phyloP scores from a whole-genome alignment of 2,329 filamentous ascomycete genomes.

The Colletotrichum liriopes region DNA sequence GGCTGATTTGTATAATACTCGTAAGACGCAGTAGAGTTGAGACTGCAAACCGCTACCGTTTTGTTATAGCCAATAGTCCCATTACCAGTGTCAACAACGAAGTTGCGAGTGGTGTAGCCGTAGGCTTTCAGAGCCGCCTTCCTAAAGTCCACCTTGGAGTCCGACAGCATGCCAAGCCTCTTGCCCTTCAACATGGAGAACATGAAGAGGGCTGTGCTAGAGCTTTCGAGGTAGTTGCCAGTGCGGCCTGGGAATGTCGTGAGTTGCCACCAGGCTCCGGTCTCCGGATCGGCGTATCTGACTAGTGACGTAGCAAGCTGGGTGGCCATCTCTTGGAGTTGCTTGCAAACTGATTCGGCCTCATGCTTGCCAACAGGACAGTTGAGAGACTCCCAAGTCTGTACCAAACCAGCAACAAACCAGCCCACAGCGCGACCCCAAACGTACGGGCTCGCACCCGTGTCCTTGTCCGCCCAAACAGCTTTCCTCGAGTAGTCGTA shows the following conservation, averaged over 20 bases:
- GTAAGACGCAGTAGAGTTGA: constrained; percentile 59
- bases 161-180: constrained; percentile 22
- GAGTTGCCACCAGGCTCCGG: constrained; percentile 43
- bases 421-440: constrained; percentile 43
- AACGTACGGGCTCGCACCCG: constrained; percentile 43
- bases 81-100: constrained; percentile 31
- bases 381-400: constrained; percentile 38
- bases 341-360: constrained; percentile 20
- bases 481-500: constrained; percentile 42
- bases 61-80: constrained; percentile 51
- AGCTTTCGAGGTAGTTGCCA: constrained; percentile 44
- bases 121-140: constrained; percentile 38
- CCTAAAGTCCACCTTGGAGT: constrained; percentile 1
- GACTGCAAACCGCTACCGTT: constrained; percentile 58
- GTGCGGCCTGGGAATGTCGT: constrained; percentile 31
- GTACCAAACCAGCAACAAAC: constrained; percentile 43
- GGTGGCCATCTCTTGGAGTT: constrained; percentile 12
- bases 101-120: constrained; percentile 31
- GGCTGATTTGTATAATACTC: constrained; percentile 58
- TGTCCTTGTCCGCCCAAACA: constrained; percentile 40
- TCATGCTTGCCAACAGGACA: constrained; percentile 14
- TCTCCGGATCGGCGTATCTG: constrained; percentile 28
- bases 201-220: constrained; percentile 42
- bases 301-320: constrained; percentile 28
- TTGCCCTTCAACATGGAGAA: constrained; percentile 39